A percentile compares a stretch with the other conserved stretches of the same genome.
phyloP scores from a whole-genome alignment of 2,329 filamentous ascomycete genomes.

The Clarireedia hainanense region DNA sequence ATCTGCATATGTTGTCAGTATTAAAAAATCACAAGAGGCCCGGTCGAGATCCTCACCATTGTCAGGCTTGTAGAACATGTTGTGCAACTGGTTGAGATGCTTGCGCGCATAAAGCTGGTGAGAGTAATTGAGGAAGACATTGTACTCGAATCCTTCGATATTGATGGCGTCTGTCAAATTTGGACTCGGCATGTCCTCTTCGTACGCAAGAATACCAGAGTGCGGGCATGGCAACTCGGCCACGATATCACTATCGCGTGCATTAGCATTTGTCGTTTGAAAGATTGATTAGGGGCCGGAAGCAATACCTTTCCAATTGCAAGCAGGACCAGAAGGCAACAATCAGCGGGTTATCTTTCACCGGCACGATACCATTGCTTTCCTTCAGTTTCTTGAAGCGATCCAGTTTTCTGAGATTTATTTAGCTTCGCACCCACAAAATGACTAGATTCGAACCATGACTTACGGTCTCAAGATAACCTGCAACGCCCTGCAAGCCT shows the following conservation, averaged over 20 bases:
- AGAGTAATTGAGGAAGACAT: constrained; percentile 51
- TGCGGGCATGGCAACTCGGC: constrained; percentile 68
- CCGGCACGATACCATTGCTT: neutral
- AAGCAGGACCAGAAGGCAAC: constrained; percentile 90
- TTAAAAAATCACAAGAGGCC: constrained; percentile 38
- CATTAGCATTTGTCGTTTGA: constrained; percentile 10
- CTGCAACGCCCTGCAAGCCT: constrained; percentile 51
- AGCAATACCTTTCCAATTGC: constrained; percentile 72
- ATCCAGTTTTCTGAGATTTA: constrained; percentile 26
- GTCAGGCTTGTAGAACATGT: constrained; percentile 29
- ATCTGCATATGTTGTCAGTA: constrained; percentile 29
- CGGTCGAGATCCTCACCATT: constrained; percentile 14
- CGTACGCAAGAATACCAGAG: constrained; percentile 53
- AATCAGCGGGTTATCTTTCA: constrained; percentile 54
- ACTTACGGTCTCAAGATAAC: constrained; percentile 62
- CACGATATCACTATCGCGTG: constrained; percentile 64
- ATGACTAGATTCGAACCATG: neutral
- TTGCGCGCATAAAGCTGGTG: constrained; percentile 59
- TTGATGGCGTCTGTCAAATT: constrained; percentile 41
- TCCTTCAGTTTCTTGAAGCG: constrained; percentile 34
- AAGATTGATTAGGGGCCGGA: neutral
- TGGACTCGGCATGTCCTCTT: constrained; percentile 60
- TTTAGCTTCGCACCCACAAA: constrained; percentile 5
- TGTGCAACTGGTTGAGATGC: constrained; percentile 55
- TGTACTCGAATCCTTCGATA: constrained; percentile 36